Evolutionary conservation across 257 asterid species (phyloP).

Genomic region (Primulina huaijiensis): DNA sequence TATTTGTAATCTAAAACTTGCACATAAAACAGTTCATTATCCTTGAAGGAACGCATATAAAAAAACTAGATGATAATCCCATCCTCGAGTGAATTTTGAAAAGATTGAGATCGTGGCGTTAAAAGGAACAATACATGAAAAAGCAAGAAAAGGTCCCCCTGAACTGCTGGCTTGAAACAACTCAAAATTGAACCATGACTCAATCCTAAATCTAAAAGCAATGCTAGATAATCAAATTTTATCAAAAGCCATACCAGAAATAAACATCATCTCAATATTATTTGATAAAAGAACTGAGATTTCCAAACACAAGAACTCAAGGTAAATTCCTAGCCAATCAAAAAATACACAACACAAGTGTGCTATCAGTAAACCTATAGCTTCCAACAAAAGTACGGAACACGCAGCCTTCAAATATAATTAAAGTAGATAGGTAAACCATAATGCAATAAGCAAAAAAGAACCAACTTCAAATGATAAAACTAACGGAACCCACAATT

Average conservation of each 20-base stretch:
- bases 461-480: not conserved
- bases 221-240: not conserved
- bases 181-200: slow-evolving; percentile 17
- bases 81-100: not conserved
- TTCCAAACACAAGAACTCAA: not conserved
- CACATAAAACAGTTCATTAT: not conserved
- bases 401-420: slow-evolving; percentile 9
- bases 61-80: not conserved
- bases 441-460: not conserved
- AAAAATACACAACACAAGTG: slow-evolving; percentile 2
- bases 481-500: not conserved
- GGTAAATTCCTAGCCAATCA: slow-evolving; percentile 1
- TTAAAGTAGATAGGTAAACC: not conserved
- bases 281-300: slow-evolving; percentile 4
- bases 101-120: not conserved
- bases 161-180: slow-evolving; percentile 2
- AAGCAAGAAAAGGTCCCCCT: not conserved
- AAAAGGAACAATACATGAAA: not conserved
- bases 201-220: not conserved
- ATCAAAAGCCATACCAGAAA: not conserved
- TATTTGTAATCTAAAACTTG: not conserved
- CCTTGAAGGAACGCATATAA: not conserved
- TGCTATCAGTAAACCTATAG: slow-evolving; percentile 1
- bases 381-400: slow-evolving; percentile 15
- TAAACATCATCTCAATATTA: not conserved